These are phyloP conservation scores for Plasmodium adleri DNA, from an alignment of 169 alveolate genomes.

Conservation along the genomic window DNA sequence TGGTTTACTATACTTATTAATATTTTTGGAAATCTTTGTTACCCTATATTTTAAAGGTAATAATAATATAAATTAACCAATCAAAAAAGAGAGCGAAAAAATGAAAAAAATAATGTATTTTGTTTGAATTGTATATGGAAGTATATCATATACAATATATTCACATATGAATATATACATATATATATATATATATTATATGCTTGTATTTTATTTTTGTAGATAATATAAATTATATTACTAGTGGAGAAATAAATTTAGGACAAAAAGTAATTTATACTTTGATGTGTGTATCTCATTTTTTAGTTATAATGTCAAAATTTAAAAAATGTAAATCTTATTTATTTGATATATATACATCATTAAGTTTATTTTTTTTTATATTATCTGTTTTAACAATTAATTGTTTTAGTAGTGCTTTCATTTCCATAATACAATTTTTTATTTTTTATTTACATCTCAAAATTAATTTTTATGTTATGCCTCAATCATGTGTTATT, in stretches of 20 bases:
- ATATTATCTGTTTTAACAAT: conserved; percentile 64
- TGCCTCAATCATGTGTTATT: conserved; percentile 62
- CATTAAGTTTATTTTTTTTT: conserved; percentile 66
- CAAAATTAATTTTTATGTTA: conserved; percentile 70
- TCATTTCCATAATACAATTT: conserved; percentile 57
- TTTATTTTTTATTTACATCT: conserved; percentile 63
- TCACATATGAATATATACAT: no score
- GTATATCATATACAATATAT: no score
- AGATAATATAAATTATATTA: conserved; percentile 51
- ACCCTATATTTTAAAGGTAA: conserved; percentile 69
- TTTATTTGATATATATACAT: conserved; percentile 68
- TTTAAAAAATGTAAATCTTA: conserved; percentile 31
- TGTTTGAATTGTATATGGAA: no score
- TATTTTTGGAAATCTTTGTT: conserved; percentile 11
- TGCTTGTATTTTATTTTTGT: conserved; percentile 4
- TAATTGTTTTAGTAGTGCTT: conserved; percentile 73
- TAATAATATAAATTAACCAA: background rate
- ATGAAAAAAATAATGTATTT: no score
- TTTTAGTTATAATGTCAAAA: conserved; percentile 34
- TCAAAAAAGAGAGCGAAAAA: no score
- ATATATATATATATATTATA: background rate
- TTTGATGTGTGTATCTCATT: conserved; percentile 47
- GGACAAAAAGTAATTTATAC: conserved; percentile 23
- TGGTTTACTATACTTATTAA: conserved; percentile 31
- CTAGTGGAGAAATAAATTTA: conserved; percentile 66